A percentile compares a stretch with the other conserved stretches of the same genome.
These are phyloP conservation scores for Tolypocladium ovalisporum DNA, from an alignment of 2,329 filamentous ascomycete species.

Conservation along the genomic window DNA sequence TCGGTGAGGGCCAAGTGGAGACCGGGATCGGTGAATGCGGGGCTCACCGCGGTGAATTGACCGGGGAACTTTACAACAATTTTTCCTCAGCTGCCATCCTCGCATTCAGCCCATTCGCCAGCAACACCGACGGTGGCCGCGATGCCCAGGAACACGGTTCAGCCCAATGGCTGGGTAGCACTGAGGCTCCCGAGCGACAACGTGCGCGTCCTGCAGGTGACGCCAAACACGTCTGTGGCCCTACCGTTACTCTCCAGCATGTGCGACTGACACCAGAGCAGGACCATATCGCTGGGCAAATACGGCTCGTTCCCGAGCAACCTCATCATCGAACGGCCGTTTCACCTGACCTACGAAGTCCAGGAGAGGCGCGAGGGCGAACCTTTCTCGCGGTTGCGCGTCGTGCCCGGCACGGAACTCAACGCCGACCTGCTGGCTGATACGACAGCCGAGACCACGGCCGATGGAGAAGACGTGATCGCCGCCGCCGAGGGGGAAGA, in stretches of 20 bases:
- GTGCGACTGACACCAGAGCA: conserved; percentile 28
- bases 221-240: conserved; percentile 45
- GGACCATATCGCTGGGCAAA: conserved; percentile 81
- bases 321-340: conserved; percentile 81
- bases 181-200: conserved; percentile 49
- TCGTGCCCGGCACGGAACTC: conserved; percentile 72
- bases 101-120: background rate
- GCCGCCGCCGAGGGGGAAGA: conserved; percentile 27
- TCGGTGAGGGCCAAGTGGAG: conserved; percentile 3
- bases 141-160: conserved; percentile 22
- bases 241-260: background rate
- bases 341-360: conserved; percentile 84
- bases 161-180: conserved; percentile 50
- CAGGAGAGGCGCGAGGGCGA: conserved; percentile 58
- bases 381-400: conserved; percentile 57
- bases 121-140: background rate
- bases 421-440: conserved; percentile 64
- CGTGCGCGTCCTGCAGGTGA: conserved; percentile 44
- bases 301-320: conserved; percentile 87
- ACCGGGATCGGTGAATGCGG: conserved; percentile 7
- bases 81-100: conserved; percentile 4
- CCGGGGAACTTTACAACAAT: background rate
- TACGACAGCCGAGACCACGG: conserved; percentile 22
- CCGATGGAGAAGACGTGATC: conserved; percentile 31
- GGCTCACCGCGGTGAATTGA: conserved; percentile 19